These are phyloP conservation scores for Amylostereum areolatum DNA, from an alignment of 1,284 basidiomycete genomes.

Conservation along the genomic window DNA sequence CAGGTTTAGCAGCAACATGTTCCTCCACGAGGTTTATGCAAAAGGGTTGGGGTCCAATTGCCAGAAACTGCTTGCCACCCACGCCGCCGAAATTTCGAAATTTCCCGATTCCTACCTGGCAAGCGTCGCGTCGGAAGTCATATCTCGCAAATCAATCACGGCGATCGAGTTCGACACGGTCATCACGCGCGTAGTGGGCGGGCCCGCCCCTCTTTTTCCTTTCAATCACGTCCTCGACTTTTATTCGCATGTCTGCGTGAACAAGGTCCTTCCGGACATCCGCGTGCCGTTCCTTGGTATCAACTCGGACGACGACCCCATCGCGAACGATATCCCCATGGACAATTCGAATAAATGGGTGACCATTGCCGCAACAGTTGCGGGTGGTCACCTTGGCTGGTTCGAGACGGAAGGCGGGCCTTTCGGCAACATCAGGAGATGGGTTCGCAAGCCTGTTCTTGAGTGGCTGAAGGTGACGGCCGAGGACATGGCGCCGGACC, in stretches of 20 bases:
- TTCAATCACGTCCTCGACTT: slow-evolving; percentile 76
- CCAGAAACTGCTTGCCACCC: slow-evolving; percentile 56
- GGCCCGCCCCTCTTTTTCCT: slow-evolving; percentile 75
- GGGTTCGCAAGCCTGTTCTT: slow-evolving; percentile 68
- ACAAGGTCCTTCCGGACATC: slow-evolving; percentile 50
- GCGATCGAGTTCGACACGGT: slow-evolving; percentile 58
- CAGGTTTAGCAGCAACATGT: slow-evolving; percentile 60
- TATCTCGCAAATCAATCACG: slow-evolving; percentile 46
- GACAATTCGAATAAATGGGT: slow-evolving; percentile 61
- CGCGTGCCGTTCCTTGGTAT: slow-evolving; percentile 75
- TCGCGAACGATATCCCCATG: slow-evolving; percentile 62
- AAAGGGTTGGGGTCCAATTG: slow-evolving; percentile 82
- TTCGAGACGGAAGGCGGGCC: slow-evolving; percentile 56
- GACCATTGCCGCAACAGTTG: slow-evolving; percentile 66
- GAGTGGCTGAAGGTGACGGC: slow-evolving; percentile 67
- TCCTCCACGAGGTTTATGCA: slow-evolving; percentile 74
- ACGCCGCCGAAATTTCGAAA: slow-evolving; percentile 44
- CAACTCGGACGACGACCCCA: slow-evolving; percentile 90
- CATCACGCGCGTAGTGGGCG: slow-evolving; percentile 75
- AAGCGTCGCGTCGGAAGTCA: slow-evolving; percentile 37
- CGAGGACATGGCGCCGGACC: slow-evolving; percentile 41
- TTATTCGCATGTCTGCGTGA: slow-evolving; percentile 67
- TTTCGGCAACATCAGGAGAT: slow-evolving; percentile 44
- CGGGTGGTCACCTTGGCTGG: slow-evolving; percentile 95
- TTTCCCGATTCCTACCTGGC: slow-evolving; percentile 48